Base-by-base conservation (phyloP, 805 yeast genomes). In the Kregervanrija fluxuum region DNA sequence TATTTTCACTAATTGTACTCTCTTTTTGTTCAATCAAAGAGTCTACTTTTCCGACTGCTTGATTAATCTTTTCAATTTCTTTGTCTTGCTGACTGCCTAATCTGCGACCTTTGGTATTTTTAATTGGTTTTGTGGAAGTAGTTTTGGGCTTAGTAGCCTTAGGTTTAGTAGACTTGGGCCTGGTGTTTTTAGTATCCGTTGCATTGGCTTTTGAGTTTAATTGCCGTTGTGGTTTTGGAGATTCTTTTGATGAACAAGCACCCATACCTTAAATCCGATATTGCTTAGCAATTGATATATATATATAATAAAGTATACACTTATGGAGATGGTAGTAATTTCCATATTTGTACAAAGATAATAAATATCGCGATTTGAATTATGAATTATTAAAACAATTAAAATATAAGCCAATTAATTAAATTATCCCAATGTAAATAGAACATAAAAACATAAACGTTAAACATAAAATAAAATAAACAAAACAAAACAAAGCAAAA, bases 161-260 rank as follows among this genome's bases (percentile, higher is more conserved):
- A 22, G 28, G 15, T 8, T 35, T 13, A 8, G 15, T 5, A 12
- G 2, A 5, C 38, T 16, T 17, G 28, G 14, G 34, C n/a, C 8
- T 22, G 6, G 28, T 22, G 28, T 22, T 22, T 22, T 22, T 22
- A 6, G 28, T 6, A 4, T 22, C 28, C 2, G 28, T 22, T 22
- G 28, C 28, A 22, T 22, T 14, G 5, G 9, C 38, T 12, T 12
- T 14, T 17, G 17, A 6, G 12, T 5, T 36, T 36, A 6, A 5
- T 22, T 36, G 33, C 15, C 12, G 14, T 4, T 22, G 34, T 12
- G 43, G 38, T 11, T 40, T 43, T 9, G 45, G 12, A 1, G 45
- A 40, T 40, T 56, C 62, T 34, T 57, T 58, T 1, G 62, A 58
- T 15, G 52, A 55, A 35, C 61, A 58, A 8, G 52, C 14, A 31